Conservation (phyloP, 108 stramenopile species). For the Chaetoceros tenuissimus region DNA sequence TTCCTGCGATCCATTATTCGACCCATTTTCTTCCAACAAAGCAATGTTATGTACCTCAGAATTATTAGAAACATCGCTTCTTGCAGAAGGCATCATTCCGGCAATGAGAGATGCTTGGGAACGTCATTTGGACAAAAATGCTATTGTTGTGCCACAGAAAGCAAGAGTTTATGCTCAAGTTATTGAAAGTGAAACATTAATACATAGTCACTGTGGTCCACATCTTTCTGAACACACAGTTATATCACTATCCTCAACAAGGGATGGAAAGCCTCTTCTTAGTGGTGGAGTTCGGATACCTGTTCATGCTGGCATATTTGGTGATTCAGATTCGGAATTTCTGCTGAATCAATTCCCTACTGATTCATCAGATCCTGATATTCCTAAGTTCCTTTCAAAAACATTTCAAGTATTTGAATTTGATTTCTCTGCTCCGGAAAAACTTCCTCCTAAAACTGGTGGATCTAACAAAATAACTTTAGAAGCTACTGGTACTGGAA, state of each 20-base stretch:
- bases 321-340: not conserved
- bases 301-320: slow-evolving; percentile 22
- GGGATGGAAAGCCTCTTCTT: not conserved
- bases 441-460: slow-evolving; percentile 38
- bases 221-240: not conserved
- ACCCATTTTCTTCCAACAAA: slow-evolving; percentile 5
- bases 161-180: slow-evolving; percentile 60
- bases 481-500: slow-evolving; percentile 28
- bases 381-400: slow-evolving; percentile 28
- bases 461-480: slow-evolving; percentile 7
- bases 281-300: slow-evolving; percentile 21
- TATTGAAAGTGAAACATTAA: slow-evolving; percentile 18
- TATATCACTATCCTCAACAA: not conserved
- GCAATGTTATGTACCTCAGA: slow-evolving; percentile 61
- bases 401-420: slow-evolving; percentile 44
- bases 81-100: slow-evolving; percentile 73
- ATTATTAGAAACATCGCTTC: slow-evolving; percentile 66
- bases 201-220: slow-evolving; percentile 17
- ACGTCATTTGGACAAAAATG: slow-evolving; percentile 43
- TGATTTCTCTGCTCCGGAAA: slow-evolving; percentile 40
- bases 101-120: slow-evolving; percentile 75
- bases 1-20: slow-evolving; percentile 40
- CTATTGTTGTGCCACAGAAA: slow-evolving; percentile 56
- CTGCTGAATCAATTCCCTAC: slow-evolving; percentile 4
- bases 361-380: slow-evolving; percentile 4